A percentile compares a stretch with the other conserved stretches of the same genome.
Evolutionary conservation across 805 yeast genomes (phyloP).

Genomic region (Scheffersomyces amazonensis): DNA sequence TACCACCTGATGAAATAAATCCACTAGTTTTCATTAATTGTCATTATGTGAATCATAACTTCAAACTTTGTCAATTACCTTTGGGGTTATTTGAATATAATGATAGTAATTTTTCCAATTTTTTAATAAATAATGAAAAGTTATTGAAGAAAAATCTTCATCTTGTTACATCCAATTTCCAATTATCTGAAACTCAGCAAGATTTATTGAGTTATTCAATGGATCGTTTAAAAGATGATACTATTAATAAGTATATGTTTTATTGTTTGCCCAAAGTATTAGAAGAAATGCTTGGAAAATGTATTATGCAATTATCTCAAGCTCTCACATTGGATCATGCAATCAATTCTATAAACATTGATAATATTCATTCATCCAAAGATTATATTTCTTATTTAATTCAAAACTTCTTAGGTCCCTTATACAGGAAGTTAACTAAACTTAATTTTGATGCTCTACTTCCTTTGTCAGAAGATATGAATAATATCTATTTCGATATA

Average conservation of each 20-base stretch:
- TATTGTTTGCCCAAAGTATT: constrained; percentile 16
- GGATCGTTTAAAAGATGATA: constrained; percentile 5
- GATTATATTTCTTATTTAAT: constrained; percentile 2
- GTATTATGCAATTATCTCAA: constrained; percentile 3
- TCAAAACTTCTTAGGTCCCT: constrained; percentile 3
- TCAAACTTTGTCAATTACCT: constrained; percentile 15
- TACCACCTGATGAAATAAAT: constrained; percentile 5
- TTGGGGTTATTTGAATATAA: constrained; percentile 15
- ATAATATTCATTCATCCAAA: background rate
- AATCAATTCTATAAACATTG: background rate
- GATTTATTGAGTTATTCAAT: constrained; percentile 15
- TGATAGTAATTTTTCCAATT: constrained; percentile 9
- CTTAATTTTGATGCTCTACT: background rate
- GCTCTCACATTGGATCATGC: background rate
- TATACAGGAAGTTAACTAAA: constrained; percentile 3
- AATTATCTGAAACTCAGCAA: constrained; percentile 12
- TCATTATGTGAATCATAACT: constrained; percentile 16
- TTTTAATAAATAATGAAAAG: constrained; percentile 13
- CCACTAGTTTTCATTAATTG: constrained; percentile 15
- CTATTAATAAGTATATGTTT: constrained; percentile 9
- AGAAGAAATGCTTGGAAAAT: constrained; percentile 3
- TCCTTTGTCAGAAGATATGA: constrained; percentile 5
- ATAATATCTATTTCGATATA: constrained; percentile 3
- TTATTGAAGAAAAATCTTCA: constrained; percentile 13
- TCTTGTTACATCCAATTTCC: constrained; percentile 19